These are phyloP conservation scores for Coccomyxa sp. DNA, from an alignment of 139 green algal species.

Conservation along the genomic window DNA sequence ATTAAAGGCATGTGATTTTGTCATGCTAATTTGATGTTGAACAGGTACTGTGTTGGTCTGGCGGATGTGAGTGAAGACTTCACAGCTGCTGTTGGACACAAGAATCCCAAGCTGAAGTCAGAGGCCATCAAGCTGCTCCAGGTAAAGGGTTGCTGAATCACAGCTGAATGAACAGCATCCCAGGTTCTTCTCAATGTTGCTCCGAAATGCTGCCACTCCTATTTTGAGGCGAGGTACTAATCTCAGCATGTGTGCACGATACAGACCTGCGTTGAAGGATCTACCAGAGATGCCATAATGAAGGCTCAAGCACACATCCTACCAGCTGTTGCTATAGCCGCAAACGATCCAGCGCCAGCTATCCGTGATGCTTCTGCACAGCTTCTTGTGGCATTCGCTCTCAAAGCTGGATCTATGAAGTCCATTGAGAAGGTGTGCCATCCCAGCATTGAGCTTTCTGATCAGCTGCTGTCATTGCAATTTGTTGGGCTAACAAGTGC, in stretches of 20 bases:
- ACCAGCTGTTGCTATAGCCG: constrained; percentile 56
- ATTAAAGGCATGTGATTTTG: background rate
- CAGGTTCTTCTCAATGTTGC: too few relatives aligned
- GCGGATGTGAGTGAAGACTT: constrained; percentile 67
- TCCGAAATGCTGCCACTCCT: too few relatives aligned
- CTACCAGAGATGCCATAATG: constrained; percentile 25
- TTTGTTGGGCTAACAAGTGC: too few relatives aligned
- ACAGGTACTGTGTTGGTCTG: constrained; percentile 62
- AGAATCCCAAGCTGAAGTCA: constrained; percentile 77
- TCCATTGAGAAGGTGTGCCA: constrained; percentile 31
- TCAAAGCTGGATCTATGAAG: constrained; percentile 41
- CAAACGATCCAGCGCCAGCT: constrained; percentile 58
- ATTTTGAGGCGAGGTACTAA: too few relatives aligned
- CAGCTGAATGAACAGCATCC: too few relatives aligned
- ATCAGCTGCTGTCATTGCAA: too few relatives aligned
- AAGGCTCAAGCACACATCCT: constrained; percentile 41
- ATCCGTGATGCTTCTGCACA: constrained; percentile 61
- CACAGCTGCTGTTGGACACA: constrained; percentile 56
- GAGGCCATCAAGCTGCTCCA: constrained; percentile 62
- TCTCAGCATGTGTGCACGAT: background rate
- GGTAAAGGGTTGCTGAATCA: background rate
- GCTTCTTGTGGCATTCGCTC: constrained; percentile 64
- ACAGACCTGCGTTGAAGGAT: constrained; percentile 20
- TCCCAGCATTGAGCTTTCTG: too few relatives aligned
- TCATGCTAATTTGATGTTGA: background rate